phyloP scores from a whole-genome alignment of 306 rosid species.

The Vigna unguiculata region DNA sequence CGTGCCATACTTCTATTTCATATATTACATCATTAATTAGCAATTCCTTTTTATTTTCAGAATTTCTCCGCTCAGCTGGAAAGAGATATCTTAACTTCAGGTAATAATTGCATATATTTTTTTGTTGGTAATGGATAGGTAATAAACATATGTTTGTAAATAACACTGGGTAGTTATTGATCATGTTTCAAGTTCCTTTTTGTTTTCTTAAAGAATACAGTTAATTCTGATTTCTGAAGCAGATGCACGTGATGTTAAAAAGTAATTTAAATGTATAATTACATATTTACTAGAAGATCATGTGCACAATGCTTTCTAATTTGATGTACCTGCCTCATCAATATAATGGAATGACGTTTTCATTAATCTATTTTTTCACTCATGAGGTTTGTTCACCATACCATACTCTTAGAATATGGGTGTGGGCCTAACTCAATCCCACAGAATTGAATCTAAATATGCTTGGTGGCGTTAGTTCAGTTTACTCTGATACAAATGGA shows the following conservation, averaged over 20 bases:
- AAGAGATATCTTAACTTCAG: constrained; percentile 90
- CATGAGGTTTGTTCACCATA: constrained; percentile 16
- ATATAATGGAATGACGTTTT: constrained; percentile 24
- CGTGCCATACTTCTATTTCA: constrained; percentile 23
- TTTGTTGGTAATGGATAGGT: neutral
- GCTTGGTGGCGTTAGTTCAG: neutral
- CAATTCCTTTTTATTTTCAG: constrained; percentile 52
- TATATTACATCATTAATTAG: constrained; percentile 30
- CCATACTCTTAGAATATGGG: neutral
- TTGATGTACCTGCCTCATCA: neutral
- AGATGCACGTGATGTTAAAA: constrained; percentile 17
- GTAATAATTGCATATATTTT: constrained; percentile 53
- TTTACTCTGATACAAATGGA: constrained; percentile 23
- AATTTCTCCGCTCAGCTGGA: constrained; percentile 95
- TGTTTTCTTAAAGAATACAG: neutral
- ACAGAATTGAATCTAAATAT: neutral
- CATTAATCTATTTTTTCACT: constrained; percentile 16
- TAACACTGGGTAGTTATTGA: constrained; percentile 4
- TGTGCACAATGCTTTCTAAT: constrained; percentile 27
- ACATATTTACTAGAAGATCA: constrained; percentile 14
- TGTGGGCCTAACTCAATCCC: neutral
- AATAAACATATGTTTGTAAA: constrained; percentile 1
- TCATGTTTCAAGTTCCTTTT: constrained; percentile 20
- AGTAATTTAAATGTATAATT: constrained; percentile 12
- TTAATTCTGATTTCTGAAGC: constrained; percentile 35